A percentile compares a stretch with the other conserved stretches of the same genome.
These are phyloP conservation scores for Huntiella abstrusa DNA, from an alignment of 2,329 filamentous ascomycete species.

Conservation along the genomic window DNA sequence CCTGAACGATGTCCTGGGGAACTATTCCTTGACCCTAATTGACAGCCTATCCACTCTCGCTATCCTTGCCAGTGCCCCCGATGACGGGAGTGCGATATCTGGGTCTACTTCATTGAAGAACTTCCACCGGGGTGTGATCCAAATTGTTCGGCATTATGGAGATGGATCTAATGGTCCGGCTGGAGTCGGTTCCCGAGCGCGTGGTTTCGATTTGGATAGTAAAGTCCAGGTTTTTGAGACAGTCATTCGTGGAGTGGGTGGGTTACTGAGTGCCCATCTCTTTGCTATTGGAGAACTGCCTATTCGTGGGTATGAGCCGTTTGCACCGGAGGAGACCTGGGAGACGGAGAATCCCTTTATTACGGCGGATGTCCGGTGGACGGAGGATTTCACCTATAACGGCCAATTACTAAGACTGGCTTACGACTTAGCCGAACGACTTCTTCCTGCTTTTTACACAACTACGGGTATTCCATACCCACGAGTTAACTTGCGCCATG, in stretches of 20 bases:
- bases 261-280: constrained; percentile 76
- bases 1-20: constrained; percentile 87
- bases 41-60: constrained; percentile 89
- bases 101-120: constrained; percentile 36
- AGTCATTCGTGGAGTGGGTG: constrained; percentile 81
- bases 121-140: constrained; percentile 64
- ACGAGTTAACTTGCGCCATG: constrained; percentile 74
- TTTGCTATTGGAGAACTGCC: constrained; percentile 85
- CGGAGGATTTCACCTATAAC: constrained; percentile 63
- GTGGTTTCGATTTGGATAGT: constrained; percentile 86
- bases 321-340: constrained; percentile 13
- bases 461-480: constrained; percentile 86
- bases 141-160: constrained; percentile 67
- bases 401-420: constrained; percentile 83
- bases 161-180: constrained; percentile 54
- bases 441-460: constrained; percentile 85
- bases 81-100: constrained; percentile 15
- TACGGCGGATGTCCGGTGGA: constrained; percentile 45
- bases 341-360: constrained; percentile 25
- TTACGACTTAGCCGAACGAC: constrained; percentile 60
- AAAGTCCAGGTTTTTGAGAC: constrained; percentile 99
- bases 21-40: constrained; percentile 89
- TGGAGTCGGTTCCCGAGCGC: constrained; percentile 51
- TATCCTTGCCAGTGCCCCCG: constrained; percentile 62
- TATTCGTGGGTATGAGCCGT: constrained; percentile 56